Conservation (phyloP, 2,329 filamentous ascomycete species). For the Drechslerella stenobrocha region DNA sequence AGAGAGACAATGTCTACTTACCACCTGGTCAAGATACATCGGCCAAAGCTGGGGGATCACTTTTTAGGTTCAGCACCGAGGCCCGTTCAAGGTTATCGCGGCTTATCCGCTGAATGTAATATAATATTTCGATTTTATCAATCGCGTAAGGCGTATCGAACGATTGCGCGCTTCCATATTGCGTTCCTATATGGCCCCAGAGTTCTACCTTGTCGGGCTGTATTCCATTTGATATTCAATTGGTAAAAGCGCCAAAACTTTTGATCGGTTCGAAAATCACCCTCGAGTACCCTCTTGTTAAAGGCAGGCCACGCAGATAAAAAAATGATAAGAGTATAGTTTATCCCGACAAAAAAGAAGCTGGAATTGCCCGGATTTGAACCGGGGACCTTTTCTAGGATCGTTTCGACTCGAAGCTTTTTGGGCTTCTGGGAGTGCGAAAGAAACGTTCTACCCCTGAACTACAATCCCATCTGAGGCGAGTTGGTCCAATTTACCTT, state of each 20-base stretch:
- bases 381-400: conserved; percentile 47
- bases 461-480: conserved; percentile 42
- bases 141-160: too few species aligned
- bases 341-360: conserved; percentile 13
- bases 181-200: too few species aligned
- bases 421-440: conserved; percentile 41
- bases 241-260: too few species aligned
- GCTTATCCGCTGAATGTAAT: not conserved
- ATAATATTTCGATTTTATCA: not conserved
- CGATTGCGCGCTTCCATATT: too few species aligned
- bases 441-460: conserved; percentile 49
- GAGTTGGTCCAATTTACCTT: not conserved
- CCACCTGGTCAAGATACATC: not conserved
- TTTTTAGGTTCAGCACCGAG: not conserved
- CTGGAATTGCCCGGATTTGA: conserved; percentile 48
- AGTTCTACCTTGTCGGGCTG: too few species aligned
- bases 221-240: too few species aligned
- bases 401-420: conserved; percentile 42
- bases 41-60: not conserved
- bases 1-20: not conserved
- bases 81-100: not conserved
- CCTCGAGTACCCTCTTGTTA: too few species aligned
- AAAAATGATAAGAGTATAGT: not conserved
- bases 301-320: not conserved
- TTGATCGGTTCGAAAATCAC: too few species aligned